Evolutionary conservation across 1,284 basidiomycete species (phyloP).

Genomic region (Cryptococcus floricola): DNA sequence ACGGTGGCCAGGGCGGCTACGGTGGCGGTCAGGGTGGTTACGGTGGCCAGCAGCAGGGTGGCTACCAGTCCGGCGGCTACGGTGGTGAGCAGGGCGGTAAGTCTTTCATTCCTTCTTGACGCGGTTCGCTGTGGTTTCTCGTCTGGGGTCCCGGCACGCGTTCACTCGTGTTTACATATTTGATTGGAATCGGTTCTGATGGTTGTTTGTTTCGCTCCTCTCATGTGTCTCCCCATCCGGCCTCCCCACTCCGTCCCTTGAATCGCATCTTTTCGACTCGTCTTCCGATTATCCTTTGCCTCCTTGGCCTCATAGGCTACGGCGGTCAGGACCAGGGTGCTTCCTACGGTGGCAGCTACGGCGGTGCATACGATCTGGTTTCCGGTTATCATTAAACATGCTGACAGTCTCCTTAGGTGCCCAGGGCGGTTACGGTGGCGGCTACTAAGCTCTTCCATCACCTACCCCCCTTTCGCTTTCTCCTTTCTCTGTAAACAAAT

Average conservation of each 20-base stretch:
- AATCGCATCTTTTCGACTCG: not conserved
- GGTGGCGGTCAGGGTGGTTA: constrained; percentile 18
- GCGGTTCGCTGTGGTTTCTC: not conserved
- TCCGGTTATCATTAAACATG: not conserved
- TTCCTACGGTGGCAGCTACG: not conserved
- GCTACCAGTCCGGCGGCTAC: constrained; percentile 5
- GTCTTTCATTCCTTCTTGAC: not conserved
- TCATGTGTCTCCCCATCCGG: too few relatives aligned
- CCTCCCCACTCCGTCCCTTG: not conserved
- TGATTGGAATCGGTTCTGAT: not conserved
- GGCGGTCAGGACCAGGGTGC: not conserved
- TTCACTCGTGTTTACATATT: not conserved
- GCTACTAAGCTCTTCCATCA: not conserved
- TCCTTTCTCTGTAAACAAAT: not conserved
- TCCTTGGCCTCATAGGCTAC: not conserved
- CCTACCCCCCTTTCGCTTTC: not conserved
- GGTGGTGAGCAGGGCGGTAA: constrained; percentile 15
- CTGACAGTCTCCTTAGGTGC: not conserved
- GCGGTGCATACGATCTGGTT: not conserved
- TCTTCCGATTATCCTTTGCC: not conserved
- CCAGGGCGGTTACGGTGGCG: constrained; percentile 12
- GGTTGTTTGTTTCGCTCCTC: not conserved
- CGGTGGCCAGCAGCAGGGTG: constrained; percentile 6
- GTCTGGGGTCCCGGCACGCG: not conserved
- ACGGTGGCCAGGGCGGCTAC: constrained; percentile 30